A percentile compares a stretch with the other conserved stretches of the same genome.
These are phyloP conservation scores for Symbiotaphrina buchneri DNA, from an alignment of 495 filamentous ascomycete genomes.

Conservation along the genomic window DNA sequence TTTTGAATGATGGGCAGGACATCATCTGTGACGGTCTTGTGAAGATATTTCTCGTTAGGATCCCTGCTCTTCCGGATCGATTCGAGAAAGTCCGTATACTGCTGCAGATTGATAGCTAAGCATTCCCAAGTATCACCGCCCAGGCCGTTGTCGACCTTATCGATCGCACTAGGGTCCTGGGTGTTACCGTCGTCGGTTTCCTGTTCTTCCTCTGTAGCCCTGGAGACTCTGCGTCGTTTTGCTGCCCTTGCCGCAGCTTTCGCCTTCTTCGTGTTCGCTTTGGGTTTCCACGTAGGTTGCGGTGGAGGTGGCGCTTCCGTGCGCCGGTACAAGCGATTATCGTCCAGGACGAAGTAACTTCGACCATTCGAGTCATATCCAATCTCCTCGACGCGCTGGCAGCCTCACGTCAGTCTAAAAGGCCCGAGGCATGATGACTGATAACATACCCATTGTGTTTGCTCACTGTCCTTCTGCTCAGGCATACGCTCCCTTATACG, in stretches of 20 bases:
- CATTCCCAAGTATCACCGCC: constrained; percentile 77
- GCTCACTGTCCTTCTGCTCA: constrained; percentile 59
- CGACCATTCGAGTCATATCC: constrained; percentile 75
- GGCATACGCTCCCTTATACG: constrained; percentile 70
- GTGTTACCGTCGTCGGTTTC: constrained; percentile 15
- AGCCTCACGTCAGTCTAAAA: constrained; percentile 7
- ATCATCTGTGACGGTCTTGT: constrained; percentile 42
- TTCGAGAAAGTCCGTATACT: constrained; percentile 52
- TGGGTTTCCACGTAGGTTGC: constrained; percentile 35
- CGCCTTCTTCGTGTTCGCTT: constrained; percentile 54
- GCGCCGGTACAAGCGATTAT: constrained; percentile 76
- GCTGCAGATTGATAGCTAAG: constrained; percentile 52
- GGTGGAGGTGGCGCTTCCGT: constrained; percentile 40
- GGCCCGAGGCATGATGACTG: neutral
- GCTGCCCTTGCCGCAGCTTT: constrained; percentile 41
- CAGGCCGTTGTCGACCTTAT: constrained; percentile 32
- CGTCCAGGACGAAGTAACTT: constrained; percentile 76
- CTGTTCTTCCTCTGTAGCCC: constrained; percentile 25
- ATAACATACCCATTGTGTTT: constrained; percentile 55
- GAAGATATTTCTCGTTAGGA: constrained; percentile 57
- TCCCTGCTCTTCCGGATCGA: constrained; percentile 52
- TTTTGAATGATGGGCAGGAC: constrained; percentile 68
- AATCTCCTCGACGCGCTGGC: constrained; percentile 71
- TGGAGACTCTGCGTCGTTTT: constrained; percentile 47
- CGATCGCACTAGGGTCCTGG: too few species aligned